Percentiles rank a stretch among this genome's conserved stretches.
Evolutionary conservation across 1,139 yeast genomes (phyloP).

Genomic region (Nakaseomyces bracarensis): DNA sequence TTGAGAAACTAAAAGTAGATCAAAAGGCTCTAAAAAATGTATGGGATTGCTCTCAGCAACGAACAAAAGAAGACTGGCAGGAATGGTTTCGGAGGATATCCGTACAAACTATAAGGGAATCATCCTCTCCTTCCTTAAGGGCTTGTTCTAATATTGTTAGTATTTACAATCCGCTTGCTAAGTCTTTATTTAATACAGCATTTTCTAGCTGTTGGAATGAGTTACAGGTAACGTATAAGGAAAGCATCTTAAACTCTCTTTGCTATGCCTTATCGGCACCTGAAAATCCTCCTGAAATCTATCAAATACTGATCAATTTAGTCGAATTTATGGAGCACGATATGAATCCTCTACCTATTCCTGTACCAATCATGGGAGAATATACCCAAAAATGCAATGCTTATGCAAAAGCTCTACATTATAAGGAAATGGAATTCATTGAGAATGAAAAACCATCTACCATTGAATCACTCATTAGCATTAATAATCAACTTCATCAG

Average conservation of each 20-base stretch:
- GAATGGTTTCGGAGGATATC: constrained; percentile 91
- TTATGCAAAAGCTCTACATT: constrained; percentile 93
- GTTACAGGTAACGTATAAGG: constrained; percentile 83
- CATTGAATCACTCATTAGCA: constrained; percentile 83
- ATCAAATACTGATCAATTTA: constrained; percentile 77
- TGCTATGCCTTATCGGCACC: constrained; percentile 85
- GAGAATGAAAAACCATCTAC: constrained; percentile 91
- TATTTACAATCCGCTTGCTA: constrained; percentile 80
- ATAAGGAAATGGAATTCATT: constrained; percentile 88
- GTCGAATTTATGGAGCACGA: constrained; percentile 98
- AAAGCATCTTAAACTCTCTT: constrained; percentile 76
- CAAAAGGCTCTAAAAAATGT: constrained; percentile 48
- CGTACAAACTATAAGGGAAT: constrained; percentile 78
- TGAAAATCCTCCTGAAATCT: constrained; percentile 91
- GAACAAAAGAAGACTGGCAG: constrained; percentile 94
- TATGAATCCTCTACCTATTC: constrained; percentile 86
- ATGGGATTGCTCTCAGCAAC: constrained; percentile 87
- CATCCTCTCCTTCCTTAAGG: constrained; percentile 90
- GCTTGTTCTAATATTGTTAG: constrained; percentile 91
- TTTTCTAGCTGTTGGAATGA: constrained; percentile 97
- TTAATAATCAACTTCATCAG: constrained; percentile 90
- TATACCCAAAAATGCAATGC: constrained; percentile 96
- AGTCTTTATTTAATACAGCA: constrained; percentile 86
- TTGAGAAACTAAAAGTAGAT: constrained; percentile 60
- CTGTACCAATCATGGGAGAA: constrained; percentile 79